phyloP scores from a whole-genome alignment of 305 asterid genomes.

The Fraxinus floribunda region DNA sequence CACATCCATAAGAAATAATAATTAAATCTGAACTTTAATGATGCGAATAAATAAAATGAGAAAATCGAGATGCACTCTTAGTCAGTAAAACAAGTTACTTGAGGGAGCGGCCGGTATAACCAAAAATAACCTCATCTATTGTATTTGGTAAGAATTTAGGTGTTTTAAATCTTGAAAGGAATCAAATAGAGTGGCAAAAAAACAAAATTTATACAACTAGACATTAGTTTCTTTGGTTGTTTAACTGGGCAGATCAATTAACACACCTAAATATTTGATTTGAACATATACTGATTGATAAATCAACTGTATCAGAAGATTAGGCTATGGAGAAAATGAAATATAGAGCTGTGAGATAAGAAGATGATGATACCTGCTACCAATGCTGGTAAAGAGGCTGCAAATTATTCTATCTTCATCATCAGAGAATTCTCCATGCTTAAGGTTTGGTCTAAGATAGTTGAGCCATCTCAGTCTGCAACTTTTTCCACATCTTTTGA shows the following conservation, averaged over 20 bases:
- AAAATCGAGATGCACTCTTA: too few species aligned
- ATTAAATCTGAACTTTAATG: not conserved
- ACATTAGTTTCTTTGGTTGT: too few species aligned
- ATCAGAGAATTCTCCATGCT: slow-evolving; percentile 78
- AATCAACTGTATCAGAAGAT: not conserved
- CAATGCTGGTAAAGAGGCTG: slow-evolving; percentile 65
- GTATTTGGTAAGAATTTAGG: not conserved
- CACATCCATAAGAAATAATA: too few species aligned
- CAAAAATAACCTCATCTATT: too few species aligned
- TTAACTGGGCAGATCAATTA: too few species aligned
- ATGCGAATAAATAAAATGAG: too few species aligned
- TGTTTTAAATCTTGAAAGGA: not conserved
- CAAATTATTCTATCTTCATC: slow-evolving; percentile 73
- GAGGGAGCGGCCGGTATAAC: too few species aligned
- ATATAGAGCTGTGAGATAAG: not conserved
- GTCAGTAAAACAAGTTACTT: too few species aligned
- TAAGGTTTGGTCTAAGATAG: slow-evolving; percentile 79
- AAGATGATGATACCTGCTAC: slow-evolving; percentile 61
- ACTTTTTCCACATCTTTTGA: slow-evolving; percentile 86
- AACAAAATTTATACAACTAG: too few species aligned
- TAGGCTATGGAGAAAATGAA: not conserved
- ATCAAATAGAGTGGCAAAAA: not conserved
- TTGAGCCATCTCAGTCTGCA: slow-evolving; percentile 93
- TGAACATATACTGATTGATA: not conserved
- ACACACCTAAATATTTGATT: not conserved